Evolutionary conservation across 257 asterid species (phyloP), one percentile per base, ranked within the genome.

Genomic region (Henckelia pumila): DNA sequence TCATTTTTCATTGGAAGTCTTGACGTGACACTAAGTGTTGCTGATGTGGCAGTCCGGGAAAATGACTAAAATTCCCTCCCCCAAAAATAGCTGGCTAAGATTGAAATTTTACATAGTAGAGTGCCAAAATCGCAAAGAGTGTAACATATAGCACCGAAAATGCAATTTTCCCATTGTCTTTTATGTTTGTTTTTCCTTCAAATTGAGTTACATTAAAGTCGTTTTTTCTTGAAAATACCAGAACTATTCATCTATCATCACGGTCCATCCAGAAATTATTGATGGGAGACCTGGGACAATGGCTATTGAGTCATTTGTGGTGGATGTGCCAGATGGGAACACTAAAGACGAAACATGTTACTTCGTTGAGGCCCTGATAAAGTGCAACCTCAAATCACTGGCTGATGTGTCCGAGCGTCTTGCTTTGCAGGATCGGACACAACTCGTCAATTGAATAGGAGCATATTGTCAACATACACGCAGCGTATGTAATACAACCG

Each of bases 261-360:
- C 21, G 5, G 20, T 47, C 20, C 55, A 47, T 17, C 21, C 55
- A 5, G 55, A 47, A 47, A 47, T 14, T 47, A 47, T 47, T 47
- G 55, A 47, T 47, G 55, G 55, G 55, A 47, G 55, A 47, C 55
- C 21, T 16, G 55, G 55, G 55, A 47, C 55, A 1, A 47, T 47
- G 55, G 55, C 55, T 0, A 47, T 47, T 47, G 55, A 47, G 55
- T 47, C 55, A 16, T 47, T 47, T 47, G 55, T 47, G 8, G 55
- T 47, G 55, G 55, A 47, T 47, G 55, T 47, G 55, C 55, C 55
- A 17, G 55, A 47, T 16, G 55, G 55, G 55, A 47, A 47, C 21
- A 47, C 55, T 47, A 47, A 47, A 47, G 55, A 47, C 17, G 55
- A 47, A 47, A 47, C 55, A 47, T 47, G 55, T 17, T 47, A 47